A percentile compares a stretch with the other conserved stretches of the same genome.
phyloP scores from a whole-genome alignment of 2,329 filamentous ascomycete species.

The Neonectria hederae region DNA sequence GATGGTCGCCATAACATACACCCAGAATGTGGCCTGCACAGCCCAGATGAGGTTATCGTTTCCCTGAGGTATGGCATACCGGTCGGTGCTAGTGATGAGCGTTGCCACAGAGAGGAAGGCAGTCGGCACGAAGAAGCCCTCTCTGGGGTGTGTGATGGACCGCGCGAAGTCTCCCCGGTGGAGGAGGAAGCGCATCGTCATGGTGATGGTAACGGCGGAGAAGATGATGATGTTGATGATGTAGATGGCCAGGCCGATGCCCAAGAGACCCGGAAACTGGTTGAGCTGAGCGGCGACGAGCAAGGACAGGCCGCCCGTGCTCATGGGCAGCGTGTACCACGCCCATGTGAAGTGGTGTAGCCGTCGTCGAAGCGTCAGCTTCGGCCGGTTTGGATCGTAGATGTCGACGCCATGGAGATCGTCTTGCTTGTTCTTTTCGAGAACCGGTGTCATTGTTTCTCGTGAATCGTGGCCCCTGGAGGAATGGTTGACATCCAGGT shows the following conservation, averaged over 20 bases:
- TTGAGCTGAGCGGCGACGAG: constrained; percentile 72
- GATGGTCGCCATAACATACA: constrained; percentile 69
- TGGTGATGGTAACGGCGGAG: constrained; percentile 58
- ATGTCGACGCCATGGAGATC: constrained; percentile 14
- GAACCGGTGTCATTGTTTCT: not conserved
- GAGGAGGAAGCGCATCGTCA: constrained; percentile 69
- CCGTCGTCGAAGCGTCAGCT: constrained; percentile 53
- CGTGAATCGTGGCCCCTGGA: not conserved
- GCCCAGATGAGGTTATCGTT: constrained; percentile 61
- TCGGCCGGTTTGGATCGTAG: constrained; percentile 38
- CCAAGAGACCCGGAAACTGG: constrained; percentile 68
- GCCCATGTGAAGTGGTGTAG: constrained; percentile 72
- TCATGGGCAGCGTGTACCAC: constrained; percentile 82
- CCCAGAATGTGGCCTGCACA: constrained; percentile 74
- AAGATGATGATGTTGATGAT: constrained; percentile 75
- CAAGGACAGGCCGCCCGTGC: constrained; percentile 74
- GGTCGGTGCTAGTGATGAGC: constrained; percentile 71
- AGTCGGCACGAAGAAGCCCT: constrained; percentile 77
- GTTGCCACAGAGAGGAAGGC: constrained; percentile 75
- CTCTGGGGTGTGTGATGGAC: constrained; percentile 70
- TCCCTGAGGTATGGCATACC: constrained; percentile 69
- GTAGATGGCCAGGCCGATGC: constrained; percentile 74
- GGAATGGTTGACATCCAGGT: not conserved
- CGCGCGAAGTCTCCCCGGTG: constrained; percentile 61
- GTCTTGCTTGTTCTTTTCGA: not conserved